Base-by-base conservation (phyloP, 2,329 filamentous ascomycete genomes). In the Alternaria brassicicola region DNA sequence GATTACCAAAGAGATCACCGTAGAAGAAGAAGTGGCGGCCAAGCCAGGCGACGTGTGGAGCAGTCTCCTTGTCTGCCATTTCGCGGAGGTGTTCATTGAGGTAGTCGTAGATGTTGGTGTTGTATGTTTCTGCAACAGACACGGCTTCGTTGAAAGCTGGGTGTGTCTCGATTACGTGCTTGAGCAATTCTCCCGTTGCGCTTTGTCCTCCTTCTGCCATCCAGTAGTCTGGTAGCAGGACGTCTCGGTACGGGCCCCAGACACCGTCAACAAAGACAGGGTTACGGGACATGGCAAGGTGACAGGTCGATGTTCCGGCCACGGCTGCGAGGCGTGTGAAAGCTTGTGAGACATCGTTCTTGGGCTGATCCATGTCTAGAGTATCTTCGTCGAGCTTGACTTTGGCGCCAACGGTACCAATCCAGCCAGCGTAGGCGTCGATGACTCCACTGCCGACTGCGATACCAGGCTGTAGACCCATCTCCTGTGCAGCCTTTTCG, bases 21-120 rank as follows among this genome's bases (percentile, higher is more conserved):
- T 99, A 99, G 82, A 99, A 96, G 86, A 99, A 99, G 81, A 96
- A 90, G 78, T 99, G 94, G 8, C 94, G 91, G 12, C 88, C 93
- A 2, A 99, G 84, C 78, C 93, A 96, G 17, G 92, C 89, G 62
- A 98, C 85, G 51, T 87, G 88, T 0, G 93, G 93, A 2, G 92
- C 92, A 2, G 84, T 81, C 23, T 81, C 79, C 70, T 88, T 88
- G 69, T 89, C 85, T 23, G 85, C 85, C 82, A 98, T 85, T 67
- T 92, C 88, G 60, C 88, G 86, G 10, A 99, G 86, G 72, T 96
- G 93, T 62, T 88, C 85, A 78, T 99, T 98, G 55, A 99, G 85
- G 77, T 93, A 97, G 75, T 97, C 93, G 80, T 97, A 99, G 63
- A 98, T 92, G 80, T 93, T 96, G 72, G 88, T 88, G 71, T 92